These are phyloP conservation scores for Monocercomonoides exilis DNA, from an alignment of 78 protist genomes.

Conservation along the genomic window DNA sequence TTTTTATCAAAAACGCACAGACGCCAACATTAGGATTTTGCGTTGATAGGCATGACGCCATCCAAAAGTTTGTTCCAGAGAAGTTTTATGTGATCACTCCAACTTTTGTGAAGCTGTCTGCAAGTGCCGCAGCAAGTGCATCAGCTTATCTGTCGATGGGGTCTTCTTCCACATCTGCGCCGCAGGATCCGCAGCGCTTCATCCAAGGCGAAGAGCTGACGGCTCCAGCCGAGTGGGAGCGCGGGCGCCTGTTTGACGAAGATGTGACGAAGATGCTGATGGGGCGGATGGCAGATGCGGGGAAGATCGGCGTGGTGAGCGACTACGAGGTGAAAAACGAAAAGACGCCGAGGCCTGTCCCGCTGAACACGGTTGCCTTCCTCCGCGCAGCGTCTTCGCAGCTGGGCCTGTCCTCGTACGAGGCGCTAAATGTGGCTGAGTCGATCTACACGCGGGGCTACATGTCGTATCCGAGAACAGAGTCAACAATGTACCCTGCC, in stretches of 20 bases:
- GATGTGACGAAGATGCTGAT: neutral
- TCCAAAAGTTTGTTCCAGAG: slow-evolving; percentile 26
- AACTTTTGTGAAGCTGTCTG: neutral
- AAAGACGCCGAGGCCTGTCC: slow-evolving; percentile 7
- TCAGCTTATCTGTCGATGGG: too few relatives aligned
- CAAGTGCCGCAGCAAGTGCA: neutral
- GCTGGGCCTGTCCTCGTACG: slow-evolving; percentile 27
- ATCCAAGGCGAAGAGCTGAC: neutral
- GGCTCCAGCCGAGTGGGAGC: neutral
- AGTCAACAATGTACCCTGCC: slow-evolving; percentile 28
- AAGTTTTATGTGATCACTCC: neutral
- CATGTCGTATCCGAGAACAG: slow-evolving; percentile 59
- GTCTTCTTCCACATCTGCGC: too few relatives aligned
- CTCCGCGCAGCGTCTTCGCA: slow-evolving; percentile 7
- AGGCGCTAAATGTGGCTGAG: slow-evolving; percentile 33
- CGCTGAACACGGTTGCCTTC: slow-evolving; percentile 41
- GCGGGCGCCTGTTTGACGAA: slow-evolving; percentile 33
- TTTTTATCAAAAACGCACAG: slow-evolving; percentile 7
- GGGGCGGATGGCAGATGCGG: neutral
- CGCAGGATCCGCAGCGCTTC: too few relatives aligned
- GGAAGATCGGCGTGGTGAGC: neutral
- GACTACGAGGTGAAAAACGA: neutral
- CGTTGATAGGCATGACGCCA: slow-evolving; percentile 41
- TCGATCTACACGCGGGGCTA: slow-evolving; percentile 41
- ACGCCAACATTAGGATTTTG: slow-evolving; percentile 49